Base-by-base conservation (phyloP, 2,329 filamentous ascomycete species). In the Microdochium nivale region DNA sequence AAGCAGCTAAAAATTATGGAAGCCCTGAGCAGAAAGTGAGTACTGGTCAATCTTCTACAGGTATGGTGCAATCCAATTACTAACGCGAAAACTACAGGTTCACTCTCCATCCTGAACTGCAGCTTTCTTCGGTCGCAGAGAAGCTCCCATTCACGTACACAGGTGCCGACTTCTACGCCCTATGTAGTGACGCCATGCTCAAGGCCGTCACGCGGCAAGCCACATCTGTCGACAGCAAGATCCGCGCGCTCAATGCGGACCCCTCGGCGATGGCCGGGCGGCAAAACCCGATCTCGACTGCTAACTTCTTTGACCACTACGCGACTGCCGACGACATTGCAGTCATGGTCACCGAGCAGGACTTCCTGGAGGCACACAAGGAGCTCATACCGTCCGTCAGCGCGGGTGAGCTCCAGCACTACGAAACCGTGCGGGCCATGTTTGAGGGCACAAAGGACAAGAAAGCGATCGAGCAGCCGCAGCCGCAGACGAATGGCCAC, bases 181-280 rank as follows among this genome's bases (percentile, higher is more conserved):
- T 99, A 21, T 97, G 92, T 73, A 96, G 90, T 44, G 94, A 99
- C 67, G 90, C 94, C 49, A 99, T 99, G 94, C 86, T 99, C 59
- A 97, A 99, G 68, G 94, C 94, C 21, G 92, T 99, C 53, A 99
- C 94, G 2, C 84, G 94, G 4, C 89, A 95, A 65, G 90, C 94
- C 2, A 80, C 83, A 1, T 77, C 81, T 2, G 91, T 97, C 2
- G 94, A 99, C 65, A 76, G 81, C 49, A 94, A 94, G 67, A 87
- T 99, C 58, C 79, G 79, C 23, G 75, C 77, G 3, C 75, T 95
- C 66, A 88, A 88, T 60, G 66, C 71, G 2, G 68, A 69, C 46
- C 65, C 66, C 3, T 62, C 59, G n/a, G 62, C 58, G 49, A 59
- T 54, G 48, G 70, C 75, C 27, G 27, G 27, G 3, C 40, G 19